These are phyloP conservation scores for Kwoniella dejecticola DNA, from an alignment of 768 basidiomycete species.

Conservation along the genomic window DNA sequence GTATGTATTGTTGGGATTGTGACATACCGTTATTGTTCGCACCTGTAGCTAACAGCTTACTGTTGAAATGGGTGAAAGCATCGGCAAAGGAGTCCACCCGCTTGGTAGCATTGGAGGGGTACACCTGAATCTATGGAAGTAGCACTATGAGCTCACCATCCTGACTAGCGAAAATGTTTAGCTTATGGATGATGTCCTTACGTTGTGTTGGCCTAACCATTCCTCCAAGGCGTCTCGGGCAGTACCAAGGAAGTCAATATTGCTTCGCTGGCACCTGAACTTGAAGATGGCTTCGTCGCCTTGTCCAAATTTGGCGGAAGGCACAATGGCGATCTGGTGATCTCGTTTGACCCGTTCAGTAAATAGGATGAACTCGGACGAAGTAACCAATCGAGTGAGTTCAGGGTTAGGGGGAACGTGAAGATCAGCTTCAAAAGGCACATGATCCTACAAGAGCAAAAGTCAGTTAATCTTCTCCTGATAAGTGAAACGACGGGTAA, in stretches of 20 bases:
- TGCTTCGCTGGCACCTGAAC: conserved; percentile 91
- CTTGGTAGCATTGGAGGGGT: conserved; percentile 61
- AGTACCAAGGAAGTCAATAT: conserved; percentile 86
- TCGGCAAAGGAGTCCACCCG: conserved; percentile 91
- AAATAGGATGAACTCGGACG: conserved; percentile 81
- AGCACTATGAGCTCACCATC: neutral
- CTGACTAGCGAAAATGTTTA: too few relatives aligned
- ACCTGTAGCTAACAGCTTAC: conserved; percentile 78
- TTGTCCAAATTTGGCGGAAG: conserved; percentile 73
- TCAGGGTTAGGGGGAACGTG: conserved; percentile 81
- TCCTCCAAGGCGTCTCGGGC: conserved; percentile 91
- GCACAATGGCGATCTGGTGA: conserved; percentile 83
- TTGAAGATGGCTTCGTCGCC: conserved; percentile 85
- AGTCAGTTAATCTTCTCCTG: too few relatives aligned
- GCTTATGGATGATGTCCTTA: too few relatives aligned
- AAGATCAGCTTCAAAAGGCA: conserved; percentile 95
- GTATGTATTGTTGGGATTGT: conserved; percentile 55
- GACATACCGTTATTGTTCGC: conserved; percentile 66
- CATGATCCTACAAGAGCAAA: conserved; percentile 74
- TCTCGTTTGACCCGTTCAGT: conserved; percentile 91
- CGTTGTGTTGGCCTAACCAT: conserved; percentile 78
- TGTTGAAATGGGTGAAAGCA: conserved; percentile 94
- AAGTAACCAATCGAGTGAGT: conserved; percentile 70
- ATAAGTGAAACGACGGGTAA: too few relatives aligned
- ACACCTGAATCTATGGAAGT: conserved; percentile 38